These are phyloP conservation scores for Pleurotus tuber-regium DNA, from an alignment of 768 basidiomycete species.

Conservation along the genomic window DNA sequence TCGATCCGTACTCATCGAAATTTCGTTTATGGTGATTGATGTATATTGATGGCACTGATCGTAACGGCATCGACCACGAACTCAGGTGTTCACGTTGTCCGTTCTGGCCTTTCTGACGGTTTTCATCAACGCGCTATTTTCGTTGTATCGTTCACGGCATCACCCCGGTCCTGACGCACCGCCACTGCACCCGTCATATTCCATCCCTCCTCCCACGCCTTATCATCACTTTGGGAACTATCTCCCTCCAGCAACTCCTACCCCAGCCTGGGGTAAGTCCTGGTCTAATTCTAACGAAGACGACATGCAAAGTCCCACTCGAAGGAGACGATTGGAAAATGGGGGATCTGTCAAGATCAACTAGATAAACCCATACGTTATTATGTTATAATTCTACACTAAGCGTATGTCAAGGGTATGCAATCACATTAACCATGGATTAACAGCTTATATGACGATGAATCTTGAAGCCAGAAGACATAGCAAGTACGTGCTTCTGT, in stretches of 20 bases:
- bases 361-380: constrained; percentile 27
- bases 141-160: constrained; percentile 70
- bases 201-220: constrained; percentile 35
- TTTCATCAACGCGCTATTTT: constrained; percentile 78
- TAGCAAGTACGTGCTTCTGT: too few relatives aligned
- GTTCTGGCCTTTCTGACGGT: constrained; percentile 75
- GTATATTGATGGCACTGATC: constrained; percentile 11
- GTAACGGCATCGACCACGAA: background rate
- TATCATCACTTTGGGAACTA: constrained; percentile 47
- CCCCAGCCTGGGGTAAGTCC: constrained; percentile 44
- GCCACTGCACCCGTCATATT: constrained; percentile 35
- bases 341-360: constrained; percentile 55
- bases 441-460: too few relatives aligned
- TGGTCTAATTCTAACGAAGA: constrained; percentile 35
- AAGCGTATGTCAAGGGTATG: too few relatives aligned
- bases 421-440: too few relatives aligned
- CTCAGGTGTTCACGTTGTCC: constrained; percentile 69
- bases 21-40: constrained; percentile 1
- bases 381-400: constrained; percentile 6
- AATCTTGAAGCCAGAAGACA: too few relatives aligned
- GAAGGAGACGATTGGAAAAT: constrained; percentile 56
- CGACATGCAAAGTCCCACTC: constrained; percentile 42
- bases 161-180: constrained; percentile 38
- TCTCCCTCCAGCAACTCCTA: constrained; percentile 44
- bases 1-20: constrained; percentile 3